Conservation (phyloP, 2,329 filamentous ascomycete genomes). For the Arthrobotrys iridis region DNA sequence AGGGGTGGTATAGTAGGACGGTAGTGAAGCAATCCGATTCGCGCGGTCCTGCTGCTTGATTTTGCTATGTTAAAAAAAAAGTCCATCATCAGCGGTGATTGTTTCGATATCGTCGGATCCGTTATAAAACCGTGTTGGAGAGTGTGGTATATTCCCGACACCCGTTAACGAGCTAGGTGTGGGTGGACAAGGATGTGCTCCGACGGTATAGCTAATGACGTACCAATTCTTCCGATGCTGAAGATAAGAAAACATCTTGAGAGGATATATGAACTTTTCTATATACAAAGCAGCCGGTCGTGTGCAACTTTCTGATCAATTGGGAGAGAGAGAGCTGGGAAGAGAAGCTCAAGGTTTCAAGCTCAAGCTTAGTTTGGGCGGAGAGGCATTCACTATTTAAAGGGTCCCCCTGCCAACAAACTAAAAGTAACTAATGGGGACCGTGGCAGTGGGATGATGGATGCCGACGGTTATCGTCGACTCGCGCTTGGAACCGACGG, state of each 20-base stretch:
- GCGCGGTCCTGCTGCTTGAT: slow-evolving; percentile 81
- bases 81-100: background rate
- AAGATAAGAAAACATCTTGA: slow-evolving; percentile 50
- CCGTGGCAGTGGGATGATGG: slow-evolving; percentile 12
- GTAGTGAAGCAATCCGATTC: slow-evolving; percentile 74
- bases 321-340: background rate
- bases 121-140: slow-evolving; percentile 19
- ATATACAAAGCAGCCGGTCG: too few species aligned
- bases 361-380: background rate
- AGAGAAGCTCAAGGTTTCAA: background rate
- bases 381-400: slow-evolving; percentile 14
- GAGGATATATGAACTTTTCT: too few species aligned
- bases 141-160: slow-evolving; percentile 39
- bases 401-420: slow-evolving; percentile 5
- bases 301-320: slow-evolving; percentile 7
- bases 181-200: background rate
- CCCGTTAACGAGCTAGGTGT: background rate
- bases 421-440: background rate
- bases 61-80: slow-evolving; percentile 66
- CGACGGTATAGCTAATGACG: background rate
- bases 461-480: slow-evolving; percentile 27
- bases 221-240: slow-evolving; percentile 49
- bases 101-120: background rate
- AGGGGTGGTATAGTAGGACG: slow-evolving; percentile 71
- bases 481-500: slow-evolving; percentile 47